Base-by-base conservation (phyloP, 192 early-diverging fungal genomes). In the Entomortierella lignicola region DNA sequence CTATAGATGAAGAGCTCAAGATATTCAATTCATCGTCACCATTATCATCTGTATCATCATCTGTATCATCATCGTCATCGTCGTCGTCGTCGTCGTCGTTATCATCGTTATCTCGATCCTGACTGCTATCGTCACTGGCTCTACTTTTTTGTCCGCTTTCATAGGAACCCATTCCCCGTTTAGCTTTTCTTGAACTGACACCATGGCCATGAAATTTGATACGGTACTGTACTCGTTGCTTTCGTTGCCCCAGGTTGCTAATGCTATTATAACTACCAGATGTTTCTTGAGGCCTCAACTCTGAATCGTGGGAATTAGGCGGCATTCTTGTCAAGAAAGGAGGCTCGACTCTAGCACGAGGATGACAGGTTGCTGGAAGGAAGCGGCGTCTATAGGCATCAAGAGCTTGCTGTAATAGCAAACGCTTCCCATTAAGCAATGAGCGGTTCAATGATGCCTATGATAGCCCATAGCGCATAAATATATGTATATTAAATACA, bases 371-470 rank as follows among this genome's bases (percentile, higher is more conserved):
- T 17, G 39, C 15, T 5, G 55, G 75, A 1, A 79, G 61, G 41
- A 70, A 79, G 12, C 31, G 61, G 2, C 68, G 56, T n/a, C 82
- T 59, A 55, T 89, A 90, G 1, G 77, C 72, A 71, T 89, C 85
- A 41, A 90, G 27, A 2, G 82, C 85, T 51, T 80, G 70, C 54
- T 89, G 89, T 25, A 90, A 73, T n/a, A 90, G 30, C 1, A 72
- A 57, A 41, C 66, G 77, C 25, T 80, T 87, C 42, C 84, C 86
- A 20, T 37, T 50, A 6, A 89, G 60, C 48, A 80, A 39, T 4
- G 43, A 21, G 26, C 23, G 59, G 60, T 90, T 90, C 51, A 90
- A 43, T 15, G 51, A 72, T 27, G 84, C 86, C 77, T 83, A 32
- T 29, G 6, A 8, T 10, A 23, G 3, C 15, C 23, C n/a, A n/a